Evolutionary conservation across 108 stramenopile genomes (phyloP).

Genomic region (Pseudonitzschia delicatissima): DNA sequence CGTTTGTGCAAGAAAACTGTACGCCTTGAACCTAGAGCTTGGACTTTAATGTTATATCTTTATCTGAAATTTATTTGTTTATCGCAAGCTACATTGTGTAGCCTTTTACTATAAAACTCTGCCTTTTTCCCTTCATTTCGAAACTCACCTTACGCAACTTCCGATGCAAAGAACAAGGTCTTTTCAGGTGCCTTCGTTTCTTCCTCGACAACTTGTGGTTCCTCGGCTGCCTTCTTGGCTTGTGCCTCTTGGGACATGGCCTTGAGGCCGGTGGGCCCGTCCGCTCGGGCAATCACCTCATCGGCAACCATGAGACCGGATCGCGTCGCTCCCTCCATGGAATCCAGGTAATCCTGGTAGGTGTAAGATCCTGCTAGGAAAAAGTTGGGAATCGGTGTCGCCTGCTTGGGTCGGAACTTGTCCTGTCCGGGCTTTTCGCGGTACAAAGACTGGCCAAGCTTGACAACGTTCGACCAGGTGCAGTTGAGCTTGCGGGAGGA

Average conservation of each 20-base stretch:
- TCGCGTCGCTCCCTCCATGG: conserved; percentile 96
- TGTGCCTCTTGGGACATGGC: conserved; percentile 17
- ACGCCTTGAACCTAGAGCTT: too few species aligned
- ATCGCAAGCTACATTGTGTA: too few species aligned
- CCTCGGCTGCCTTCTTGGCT: background rate
- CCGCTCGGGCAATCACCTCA: conserved; percentile 88
- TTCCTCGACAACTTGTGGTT: background rate
- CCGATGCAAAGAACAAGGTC: conserved; percentile 8
- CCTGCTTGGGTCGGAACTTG: conserved; percentile 90
- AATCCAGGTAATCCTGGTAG: conserved; percentile 96
- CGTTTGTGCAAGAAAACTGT: too few species aligned
- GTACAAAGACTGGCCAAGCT: conserved; percentile 90
- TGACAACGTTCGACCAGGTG: conserved; percentile 95
- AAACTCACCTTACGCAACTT: conserved; percentile 2
- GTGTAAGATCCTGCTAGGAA: conserved; percentile 96
- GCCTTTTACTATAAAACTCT: too few species aligned
- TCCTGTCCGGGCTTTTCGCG: conserved; percentile 95
- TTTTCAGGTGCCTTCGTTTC: conserved; percentile 2
- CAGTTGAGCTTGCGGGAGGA: conserved; percentile 88
- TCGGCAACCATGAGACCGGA: conserved; percentile 94
- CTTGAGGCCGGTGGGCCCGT: conserved; percentile 70
- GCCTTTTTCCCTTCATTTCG: too few species aligned
- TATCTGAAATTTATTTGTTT: too few species aligned
- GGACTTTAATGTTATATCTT: too few species aligned
- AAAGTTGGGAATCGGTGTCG: conserved; percentile 94